phyloP scores from a whole-genome alignment of 2,329 filamentous ascomycete genomes.

The Hymenoscyphus occultus region DNA sequence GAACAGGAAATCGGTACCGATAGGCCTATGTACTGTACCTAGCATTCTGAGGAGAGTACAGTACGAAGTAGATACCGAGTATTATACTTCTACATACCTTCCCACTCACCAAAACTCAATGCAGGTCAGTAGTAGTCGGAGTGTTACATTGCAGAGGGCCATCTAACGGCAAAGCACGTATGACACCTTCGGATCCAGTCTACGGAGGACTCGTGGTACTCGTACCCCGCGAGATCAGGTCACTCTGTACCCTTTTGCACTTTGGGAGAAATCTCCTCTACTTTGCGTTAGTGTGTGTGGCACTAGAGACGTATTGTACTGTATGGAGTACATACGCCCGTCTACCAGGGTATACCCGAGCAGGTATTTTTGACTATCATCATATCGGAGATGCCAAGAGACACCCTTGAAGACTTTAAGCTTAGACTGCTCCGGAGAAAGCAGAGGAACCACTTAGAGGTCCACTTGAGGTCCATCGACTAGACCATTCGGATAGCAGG shows the following conservation, averaged over 20 bases:
- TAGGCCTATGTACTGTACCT: too few species aligned
- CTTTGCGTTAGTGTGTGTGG: not conserved
- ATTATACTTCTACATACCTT: not conserved
- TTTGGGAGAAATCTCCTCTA: not conserved
- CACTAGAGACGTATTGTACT: too few species aligned
- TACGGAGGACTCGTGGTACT: too few species aligned
- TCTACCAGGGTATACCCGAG: not conserved
- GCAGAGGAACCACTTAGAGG: not conserved
- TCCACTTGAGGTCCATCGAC: not conserved
- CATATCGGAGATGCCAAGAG: not conserved
- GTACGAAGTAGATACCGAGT: not conserved
- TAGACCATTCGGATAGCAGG: not conserved
- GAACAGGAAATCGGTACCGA: not conserved
- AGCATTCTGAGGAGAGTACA: not conserved
- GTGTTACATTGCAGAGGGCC: not conserved
- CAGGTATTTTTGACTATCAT: not conserved
- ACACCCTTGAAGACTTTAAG: not conserved
- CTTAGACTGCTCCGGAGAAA: not conserved
- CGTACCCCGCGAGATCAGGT: too few species aligned
- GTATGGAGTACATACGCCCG: not conserved
- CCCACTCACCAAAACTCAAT: not conserved
- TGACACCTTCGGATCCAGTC: not conserved
- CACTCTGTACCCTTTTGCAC: not conserved
- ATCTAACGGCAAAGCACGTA: not conserved
- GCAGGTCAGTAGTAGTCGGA: not conserved